Percentiles rank a stretch among this genome's conserved stretches.
Conservation (phyloP, 208 protist species). For the Eutreptiella sp. region DNA sequence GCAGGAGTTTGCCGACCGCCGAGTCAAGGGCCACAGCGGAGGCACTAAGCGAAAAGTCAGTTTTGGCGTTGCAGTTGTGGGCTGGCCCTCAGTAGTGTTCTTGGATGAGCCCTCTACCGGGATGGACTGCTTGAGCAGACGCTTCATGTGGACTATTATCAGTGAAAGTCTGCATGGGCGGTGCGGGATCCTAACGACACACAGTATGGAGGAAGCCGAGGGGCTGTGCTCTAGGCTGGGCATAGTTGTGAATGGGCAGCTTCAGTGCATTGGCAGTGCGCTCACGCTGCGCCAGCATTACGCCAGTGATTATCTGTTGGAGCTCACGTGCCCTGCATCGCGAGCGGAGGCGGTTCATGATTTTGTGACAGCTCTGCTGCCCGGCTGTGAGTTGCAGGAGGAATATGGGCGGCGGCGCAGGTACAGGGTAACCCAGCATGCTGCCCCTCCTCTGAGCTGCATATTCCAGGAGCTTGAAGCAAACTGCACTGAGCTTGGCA, state of each 20-base stretch:
- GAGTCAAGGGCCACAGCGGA: conserved; percentile 8
- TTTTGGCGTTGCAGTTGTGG: conserved; percentile 39
- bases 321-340: no score
- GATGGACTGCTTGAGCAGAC: conserved; percentile 38
- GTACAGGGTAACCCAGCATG: no score
- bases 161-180: conserved; percentile 12
- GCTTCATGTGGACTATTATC: conserved; percentile 47
- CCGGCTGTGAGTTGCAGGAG: no score
- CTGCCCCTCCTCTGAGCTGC: not conserved
- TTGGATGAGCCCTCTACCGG: conserved; percentile 55
- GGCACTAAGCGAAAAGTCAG: conserved; percentile 48
- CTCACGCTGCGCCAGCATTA: no score
- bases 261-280: conserved; percentile 51
- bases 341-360: no score
- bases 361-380: no score
- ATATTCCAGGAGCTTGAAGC: conserved; percentile 24
- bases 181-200: conserved; percentile 47
- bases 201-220: conserved; percentile 55
- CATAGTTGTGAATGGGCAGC: conserved; percentile 42
- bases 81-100: conserved; percentile 31
- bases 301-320: no score
- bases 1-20: not conserved
- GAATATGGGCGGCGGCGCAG: no score
- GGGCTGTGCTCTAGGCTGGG: conserved; percentile 37
- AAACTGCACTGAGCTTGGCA: not conserved